Evolutionary conservation across 371 early-diverging fungal species (phyloP), one percentile per base, ranked within the genome.

Genomic region (Apophysomyces variabilis): DNA sequence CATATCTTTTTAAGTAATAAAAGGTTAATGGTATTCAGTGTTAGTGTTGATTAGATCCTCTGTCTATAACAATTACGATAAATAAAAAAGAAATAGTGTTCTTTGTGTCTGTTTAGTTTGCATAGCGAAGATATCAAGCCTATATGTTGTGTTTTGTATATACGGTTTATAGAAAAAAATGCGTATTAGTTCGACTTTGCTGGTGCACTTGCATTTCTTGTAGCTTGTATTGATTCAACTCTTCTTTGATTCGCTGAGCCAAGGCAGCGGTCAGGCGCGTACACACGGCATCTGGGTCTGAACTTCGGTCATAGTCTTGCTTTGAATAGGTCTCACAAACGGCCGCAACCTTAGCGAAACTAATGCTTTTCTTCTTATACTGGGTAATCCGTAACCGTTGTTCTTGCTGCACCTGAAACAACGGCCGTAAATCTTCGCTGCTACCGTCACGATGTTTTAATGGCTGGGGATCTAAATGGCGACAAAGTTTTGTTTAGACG

Each of bases 121-220:
- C 32, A 26, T 26, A 26, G 32, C 32, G 32, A 26, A 26, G 1
- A 26, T 26, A 26, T 26, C 32, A 26, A 26, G 32, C 32, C 32
- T 26, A 26, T 26, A 26, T 1, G 32, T 26, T 26, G 3, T 26
- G 32, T 26, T 26, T 26, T 26, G 32, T 26, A 26, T 26, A 3
- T 26, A 26, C 32, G 32, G 1, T 36, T 78, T 81, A 89, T 37
- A 80, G 62, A 67, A 92, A 89, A 58, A 85, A 89, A 66, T 91
- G 92, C 16, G 92, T 91, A 69, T 89, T 71, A 5, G 71, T 57
- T 32, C 84, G 83, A 62, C 90, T 89, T 18, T 82, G 79, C 63
- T 88, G 82, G 69, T 92, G 92, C 32, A 92, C 90, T 5, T 67
- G 69, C 92, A 92, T 90, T 68, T 92, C 92, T 60, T 85, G 75